Conservation (phyloP, 208 protist genomes). For the Acanthamoeba culbertsoni region DNA sequence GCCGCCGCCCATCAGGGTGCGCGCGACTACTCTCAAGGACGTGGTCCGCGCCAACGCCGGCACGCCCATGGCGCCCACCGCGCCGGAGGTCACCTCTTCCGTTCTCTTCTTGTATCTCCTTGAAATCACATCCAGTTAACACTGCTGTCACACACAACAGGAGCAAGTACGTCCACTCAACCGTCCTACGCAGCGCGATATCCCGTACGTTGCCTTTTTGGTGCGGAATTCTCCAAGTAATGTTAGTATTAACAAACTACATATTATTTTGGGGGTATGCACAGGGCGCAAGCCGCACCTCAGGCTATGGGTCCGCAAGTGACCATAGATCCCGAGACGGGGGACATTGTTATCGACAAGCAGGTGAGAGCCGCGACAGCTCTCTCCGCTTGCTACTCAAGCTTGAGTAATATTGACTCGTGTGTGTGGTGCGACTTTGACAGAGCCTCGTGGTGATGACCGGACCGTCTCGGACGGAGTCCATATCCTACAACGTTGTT, state of each 20-base stretch:
- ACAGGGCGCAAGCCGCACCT: neutral
- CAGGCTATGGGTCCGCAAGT: neutral
- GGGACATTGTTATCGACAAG: constrained; percentile 22
- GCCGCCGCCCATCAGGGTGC: neutral
- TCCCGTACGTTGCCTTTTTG: neutral
- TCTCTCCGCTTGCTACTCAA: neutral
- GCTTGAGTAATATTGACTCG: neutral
- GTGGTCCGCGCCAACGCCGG: neutral
- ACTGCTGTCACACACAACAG: neutral
- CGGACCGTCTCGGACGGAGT: neutral
- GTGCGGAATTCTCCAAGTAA: neutral
- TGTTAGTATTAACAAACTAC: neutral
- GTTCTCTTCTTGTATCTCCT: neutral
- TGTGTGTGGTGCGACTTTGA: neutral
- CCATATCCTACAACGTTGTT: neutral
- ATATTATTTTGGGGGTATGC: neutral
- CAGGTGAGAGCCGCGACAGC: neutral
- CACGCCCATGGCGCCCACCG: neutral
- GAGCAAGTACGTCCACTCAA: neutral
- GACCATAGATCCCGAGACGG: neutral
- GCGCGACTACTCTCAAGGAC: constrained; percentile 32
- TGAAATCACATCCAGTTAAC: neutral
- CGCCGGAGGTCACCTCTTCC: neutral
- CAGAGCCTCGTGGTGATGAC: constrained; percentile 39
- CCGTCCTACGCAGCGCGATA: neutral